Evolutionary conservation across 345 rosid genomes (phyloP).

Genomic region (Acer negundo): DNA sequence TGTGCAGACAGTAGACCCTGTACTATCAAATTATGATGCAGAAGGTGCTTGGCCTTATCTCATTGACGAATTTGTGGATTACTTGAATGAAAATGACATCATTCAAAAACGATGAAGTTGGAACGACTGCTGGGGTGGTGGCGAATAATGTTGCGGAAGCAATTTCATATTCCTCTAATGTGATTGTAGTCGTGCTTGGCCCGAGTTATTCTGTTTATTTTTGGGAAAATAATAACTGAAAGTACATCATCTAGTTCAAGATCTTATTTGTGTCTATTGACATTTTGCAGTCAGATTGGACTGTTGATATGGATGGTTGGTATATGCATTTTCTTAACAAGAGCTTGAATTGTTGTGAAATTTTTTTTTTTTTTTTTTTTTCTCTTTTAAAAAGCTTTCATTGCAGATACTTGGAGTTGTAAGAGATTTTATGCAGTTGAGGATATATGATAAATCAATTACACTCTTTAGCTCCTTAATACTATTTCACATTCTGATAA

Average conservation of each 20-base stretch:
- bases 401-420: too few species aligned
- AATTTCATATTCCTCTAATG: not conserved
- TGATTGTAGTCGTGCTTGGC: conserved; percentile 20
- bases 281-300: conserved; percentile 17
- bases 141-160: not conserved
- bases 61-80: conserved; percentile 95
- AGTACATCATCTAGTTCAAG: not conserved
- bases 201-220: conserved; percentile 7
- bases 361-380: too few species aligned
- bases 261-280: conserved; percentile 14
- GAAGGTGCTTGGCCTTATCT: conserved; percentile 99
- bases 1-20: conserved; percentile 69
- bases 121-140: not conserved
- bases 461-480: too few species aligned
- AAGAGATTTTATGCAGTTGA: too few species aligned
- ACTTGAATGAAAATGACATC: conserved; percentile 66
- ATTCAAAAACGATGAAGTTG: conserved; percentile 33
- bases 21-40: conserved; percentile 72
- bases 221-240: not conserved
- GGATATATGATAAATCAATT: too few species aligned
- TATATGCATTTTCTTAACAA: conserved; percentile 10
- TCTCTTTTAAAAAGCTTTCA: too few species aligned
- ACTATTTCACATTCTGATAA: too few species aligned
- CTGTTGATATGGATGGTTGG: conserved; percentile 13
- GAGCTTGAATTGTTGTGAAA: not conserved